These are phyloP conservation scores for Hypholoma sublateritium DNA, from an alignment of 768 basidiomycete genomes.

Conservation along the genomic window DNA sequence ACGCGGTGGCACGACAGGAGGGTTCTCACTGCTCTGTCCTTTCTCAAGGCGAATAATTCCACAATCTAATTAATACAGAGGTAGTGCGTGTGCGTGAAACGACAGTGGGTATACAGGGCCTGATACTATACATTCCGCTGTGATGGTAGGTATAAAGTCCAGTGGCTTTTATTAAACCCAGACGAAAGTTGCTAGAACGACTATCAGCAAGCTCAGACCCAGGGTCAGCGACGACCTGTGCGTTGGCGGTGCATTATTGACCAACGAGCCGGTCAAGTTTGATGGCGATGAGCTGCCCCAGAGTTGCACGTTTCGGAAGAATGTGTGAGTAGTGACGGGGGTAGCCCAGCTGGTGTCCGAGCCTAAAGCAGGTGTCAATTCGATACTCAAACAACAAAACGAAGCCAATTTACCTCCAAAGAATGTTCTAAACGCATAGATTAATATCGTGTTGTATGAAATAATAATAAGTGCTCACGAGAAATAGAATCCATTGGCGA, in stretches of 20 bases:
- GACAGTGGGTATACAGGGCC: not conserved
- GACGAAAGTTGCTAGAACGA: slow-evolving; percentile 16
- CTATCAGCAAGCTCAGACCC: slow-evolving; percentile 12
- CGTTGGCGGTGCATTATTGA: slow-evolving; percentile 23
- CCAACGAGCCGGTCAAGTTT: slow-evolving; percentile 37
- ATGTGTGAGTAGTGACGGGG: slow-evolving; percentile 63
- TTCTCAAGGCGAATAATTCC: too few species aligned
- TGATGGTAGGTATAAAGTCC: not conserved
- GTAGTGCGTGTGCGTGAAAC: not conserved
- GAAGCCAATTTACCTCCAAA: slow-evolving; percentile 64
- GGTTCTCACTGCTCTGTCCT: too few species aligned
- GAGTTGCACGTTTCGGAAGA: slow-evolving; percentile 72
- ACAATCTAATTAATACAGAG: too few species aligned
- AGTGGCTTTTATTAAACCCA: slow-evolving; percentile 9
- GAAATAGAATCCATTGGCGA: slow-evolving; percentile 73
- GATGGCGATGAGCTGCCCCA: slow-evolving; percentile 58
- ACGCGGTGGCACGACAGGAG: too few species aligned
- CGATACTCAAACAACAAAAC: too few species aligned
- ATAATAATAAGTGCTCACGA: slow-evolving; percentile 62
- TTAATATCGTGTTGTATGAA: slow-evolving; percentile 8
- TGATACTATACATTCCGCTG: not conserved
- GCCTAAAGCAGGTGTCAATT: slow-evolving; percentile 36
- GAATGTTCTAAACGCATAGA: slow-evolving; percentile 55
- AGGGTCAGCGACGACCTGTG: slow-evolving; percentile 15
- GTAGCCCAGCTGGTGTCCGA: slow-evolving; percentile 74